Conservation (phyloP, 225 moss, liverwort and hornwort genomes). For the Physcomitrellopsis africana region DNA sequence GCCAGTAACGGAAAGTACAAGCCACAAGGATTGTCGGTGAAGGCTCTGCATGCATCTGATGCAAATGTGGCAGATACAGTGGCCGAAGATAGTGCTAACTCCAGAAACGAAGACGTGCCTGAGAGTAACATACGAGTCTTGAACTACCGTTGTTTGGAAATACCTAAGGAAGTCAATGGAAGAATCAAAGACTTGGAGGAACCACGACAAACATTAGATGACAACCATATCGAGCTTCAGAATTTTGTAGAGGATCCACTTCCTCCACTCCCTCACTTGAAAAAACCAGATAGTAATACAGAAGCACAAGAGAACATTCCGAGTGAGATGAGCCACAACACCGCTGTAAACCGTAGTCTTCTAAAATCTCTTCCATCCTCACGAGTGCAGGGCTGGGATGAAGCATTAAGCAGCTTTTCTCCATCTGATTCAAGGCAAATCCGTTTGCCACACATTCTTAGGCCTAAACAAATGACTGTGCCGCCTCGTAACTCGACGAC, state of each 20-base stretch:
- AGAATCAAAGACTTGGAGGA: slow-evolving; percentile 20
- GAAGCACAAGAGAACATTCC: slow-evolving; percentile 8
- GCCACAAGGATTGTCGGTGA: slow-evolving; percentile 27
- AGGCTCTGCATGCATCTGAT: slow-evolving; percentile 5
- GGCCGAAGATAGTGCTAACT: slow-evolving; percentile 7
- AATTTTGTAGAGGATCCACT: slow-evolving; percentile 58
- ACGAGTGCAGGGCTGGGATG: slow-evolving; percentile 46
- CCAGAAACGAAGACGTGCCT: background rate
- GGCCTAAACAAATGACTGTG: slow-evolving; percentile 17
- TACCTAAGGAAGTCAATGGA: slow-evolving; percentile 6
- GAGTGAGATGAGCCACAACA: slow-evolving; percentile 3
- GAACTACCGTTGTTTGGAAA: background rate
- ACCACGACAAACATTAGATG: slow-evolving; percentile 18
- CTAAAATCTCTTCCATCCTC: slow-evolving; percentile 54
- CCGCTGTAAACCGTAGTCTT: slow-evolving; percentile 35
- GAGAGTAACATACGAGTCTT: background rate
- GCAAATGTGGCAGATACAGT: slow-evolving; percentile 7
- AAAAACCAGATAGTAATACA: slow-evolving; percentile 2
- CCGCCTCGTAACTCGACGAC: slow-evolving; percentile 2
- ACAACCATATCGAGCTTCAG: slow-evolving; percentile 16
- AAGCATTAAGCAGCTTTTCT: slow-evolving; percentile 52
- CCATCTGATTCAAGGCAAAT: slow-evolving; percentile 63
- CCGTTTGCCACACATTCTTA: slow-evolving; percentile 42
- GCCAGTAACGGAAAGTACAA: slow-evolving; percentile 33
- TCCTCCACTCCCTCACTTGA: slow-evolving; percentile 41